Evolutionary conservation across 1,284 basidiomycete species (phyloP).

Genomic region (Ceratobasidium theobromae): DNA sequence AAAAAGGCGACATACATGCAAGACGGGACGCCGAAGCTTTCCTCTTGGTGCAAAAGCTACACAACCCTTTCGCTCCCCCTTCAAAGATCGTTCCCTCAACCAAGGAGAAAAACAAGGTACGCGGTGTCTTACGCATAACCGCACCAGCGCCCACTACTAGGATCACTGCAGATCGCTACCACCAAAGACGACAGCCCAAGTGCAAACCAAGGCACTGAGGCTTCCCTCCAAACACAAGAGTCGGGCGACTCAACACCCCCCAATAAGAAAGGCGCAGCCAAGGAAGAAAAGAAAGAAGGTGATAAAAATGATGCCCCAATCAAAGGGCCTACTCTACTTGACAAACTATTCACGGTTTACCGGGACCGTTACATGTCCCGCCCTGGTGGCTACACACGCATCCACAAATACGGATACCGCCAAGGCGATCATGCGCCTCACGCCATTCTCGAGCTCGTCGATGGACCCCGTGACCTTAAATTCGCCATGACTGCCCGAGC

Average conservation of each 20-base stretch:
- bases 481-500: slow-evolving; percentile 83
- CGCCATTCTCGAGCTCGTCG: slow-evolving; percentile 92
- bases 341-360: slow-evolving; percentile 81
- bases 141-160: too few species aligned
- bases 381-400: slow-evolving; percentile 93
- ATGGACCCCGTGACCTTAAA: slow-evolving; percentile 86
- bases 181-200: too few species aligned
- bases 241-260: too few species aligned
- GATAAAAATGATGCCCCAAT: too few species aligned
- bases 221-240: too few species aligned
- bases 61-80: neutral
- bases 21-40: slow-evolving; percentile 70
- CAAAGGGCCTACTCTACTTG: slow-evolving; percentile 51
- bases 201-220: too few species aligned
- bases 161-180: too few species aligned
- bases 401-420: slow-evolving; percentile 87
- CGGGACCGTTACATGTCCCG: slow-evolving; percentile 80
- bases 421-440: slow-evolving; percentile 91
- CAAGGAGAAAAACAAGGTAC: too few species aligned
- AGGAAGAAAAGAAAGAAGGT: too few species aligned
- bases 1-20: slow-evolving; percentile 69
- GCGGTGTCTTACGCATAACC: too few species aligned
- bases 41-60: slow-evolving; percentile 53
- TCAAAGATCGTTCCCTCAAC: too few species aligned
- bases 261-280: too few species aligned